phyloP scores from a whole-genome alignment of 1,139 yeast species.

The Yamadazyma spencermartinsiae region DNA sequence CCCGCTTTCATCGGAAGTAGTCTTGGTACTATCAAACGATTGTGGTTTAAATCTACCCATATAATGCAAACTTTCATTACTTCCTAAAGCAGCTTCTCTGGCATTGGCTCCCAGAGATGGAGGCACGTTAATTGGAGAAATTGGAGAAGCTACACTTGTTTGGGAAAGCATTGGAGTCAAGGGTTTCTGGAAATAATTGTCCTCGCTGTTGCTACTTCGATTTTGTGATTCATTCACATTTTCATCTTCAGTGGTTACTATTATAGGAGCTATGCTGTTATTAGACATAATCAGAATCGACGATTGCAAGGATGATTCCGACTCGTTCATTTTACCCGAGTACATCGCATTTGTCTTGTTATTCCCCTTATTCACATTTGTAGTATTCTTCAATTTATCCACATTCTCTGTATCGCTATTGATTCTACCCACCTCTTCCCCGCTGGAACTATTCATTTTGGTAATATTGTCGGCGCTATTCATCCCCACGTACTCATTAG shows the following conservation, averaged over 20 bases:
- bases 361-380: no score
- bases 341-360: no score
- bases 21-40: slow-evolving; percentile 14
- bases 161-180: slow-evolving; percentile 13
- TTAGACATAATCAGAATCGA: slow-evolving; percentile 14
- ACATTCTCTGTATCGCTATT: no score
- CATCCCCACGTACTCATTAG: no score
- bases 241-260: slow-evolving; percentile 10
- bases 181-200: slow-evolving; percentile 10
- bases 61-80: slow-evolving; percentile 18
- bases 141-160: slow-evolving; percentile 13
- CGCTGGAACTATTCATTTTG: no score
- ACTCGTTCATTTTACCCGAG: slow-evolving; percentile 8
- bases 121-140: slow-evolving; percentile 19
- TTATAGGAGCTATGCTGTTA: slow-evolving; percentile 9
- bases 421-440: no score
- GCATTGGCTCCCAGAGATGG: slow-evolving; percentile 22
- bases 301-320: slow-evolving; percentile 18
- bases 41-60: slow-evolving; percentile 7
- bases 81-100: slow-evolving; percentile 18
- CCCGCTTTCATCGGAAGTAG: slow-evolving; percentile 13
- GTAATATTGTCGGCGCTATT: no score
- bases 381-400: no score
- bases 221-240: neutral
- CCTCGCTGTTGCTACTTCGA: neutral